Conservation (phyloP, 192 early-diverging fungal species). For the Gigaspora rosea region DNA sequence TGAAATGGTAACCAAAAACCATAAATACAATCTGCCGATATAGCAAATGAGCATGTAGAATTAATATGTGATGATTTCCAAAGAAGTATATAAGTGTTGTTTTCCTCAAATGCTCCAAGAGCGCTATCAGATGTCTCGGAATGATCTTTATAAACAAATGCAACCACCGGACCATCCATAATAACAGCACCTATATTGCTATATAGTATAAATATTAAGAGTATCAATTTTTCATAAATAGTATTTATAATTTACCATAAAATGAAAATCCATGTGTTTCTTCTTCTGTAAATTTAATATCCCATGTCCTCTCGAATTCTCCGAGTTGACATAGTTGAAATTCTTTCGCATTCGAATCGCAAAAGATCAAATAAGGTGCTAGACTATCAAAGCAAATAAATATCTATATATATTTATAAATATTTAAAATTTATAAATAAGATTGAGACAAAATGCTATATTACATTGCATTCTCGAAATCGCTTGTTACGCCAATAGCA, state of each 20-base stretch:
- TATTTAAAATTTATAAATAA: not conserved
- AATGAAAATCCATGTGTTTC: not conserved
- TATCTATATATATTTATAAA: not conserved
- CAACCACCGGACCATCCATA: constrained; percentile 7
- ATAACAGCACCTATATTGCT: not conserved
- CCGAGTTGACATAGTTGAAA: not conserved
- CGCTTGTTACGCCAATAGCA: not conserved
- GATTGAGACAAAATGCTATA: not conserved
- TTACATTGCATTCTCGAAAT: not conserved
- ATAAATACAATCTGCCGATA: not conserved
- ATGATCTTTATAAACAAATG: not conserved
- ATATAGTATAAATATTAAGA: not conserved
- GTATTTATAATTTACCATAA: not conserved
- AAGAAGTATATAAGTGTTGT: constrained; percentile 1
- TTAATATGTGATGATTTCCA: not conserved
- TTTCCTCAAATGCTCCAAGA: not conserved
- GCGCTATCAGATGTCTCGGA: not conserved
- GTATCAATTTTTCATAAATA: not conserved
- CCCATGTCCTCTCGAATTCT: constrained; percentile 1
- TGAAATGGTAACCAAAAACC: constrained; percentile 5
- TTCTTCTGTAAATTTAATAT: not conserved
- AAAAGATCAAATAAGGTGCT: constrained; percentile 3
- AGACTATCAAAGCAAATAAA: not conserved
- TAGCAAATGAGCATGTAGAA: not conserved
- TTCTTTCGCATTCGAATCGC: not conserved